These are phyloP conservation scores for Verticillium albo-atrum DNA, from an alignment of 2,329 filamentous ascomycete genomes.

Conservation along the genomic window DNA sequence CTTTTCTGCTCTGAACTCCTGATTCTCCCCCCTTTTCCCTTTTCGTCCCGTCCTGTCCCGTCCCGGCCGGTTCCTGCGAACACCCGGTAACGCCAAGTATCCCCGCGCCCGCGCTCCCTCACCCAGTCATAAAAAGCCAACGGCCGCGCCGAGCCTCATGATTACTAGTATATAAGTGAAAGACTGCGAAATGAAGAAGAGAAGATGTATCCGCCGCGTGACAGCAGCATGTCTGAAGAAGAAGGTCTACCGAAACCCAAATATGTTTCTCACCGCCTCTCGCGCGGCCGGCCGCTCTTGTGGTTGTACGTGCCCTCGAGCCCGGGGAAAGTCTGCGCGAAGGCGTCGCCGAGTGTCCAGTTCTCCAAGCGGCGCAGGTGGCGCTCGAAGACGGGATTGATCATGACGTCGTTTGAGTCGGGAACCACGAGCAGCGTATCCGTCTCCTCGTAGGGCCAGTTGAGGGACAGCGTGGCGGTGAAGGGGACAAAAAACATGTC, in stretches of 20 bases:
- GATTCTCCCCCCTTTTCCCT: neutral
- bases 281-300: slow-evolving; percentile 13
- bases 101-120: neutral
- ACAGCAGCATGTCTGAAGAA: too few relatives aligned
- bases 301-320: slow-evolving; percentile 41
- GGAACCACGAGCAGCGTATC: slow-evolving; percentile 62
- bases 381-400: slow-evolving; percentile 82
- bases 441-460: slow-evolving; percentile 77
- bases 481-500: slow-evolving; percentile 82
- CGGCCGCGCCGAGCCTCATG: neutral
- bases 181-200: neutral
- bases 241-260: too few relatives aligned
- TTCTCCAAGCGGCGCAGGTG: slow-evolving; percentile 73
- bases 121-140: neutral
- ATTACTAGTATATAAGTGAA: neutral
- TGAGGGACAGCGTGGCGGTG: slow-evolving; percentile 69
- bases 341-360: slow-evolving; percentile 72
- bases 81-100: neutral
- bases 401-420: slow-evolving; percentile 61
- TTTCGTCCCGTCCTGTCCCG: too few relatives aligned
- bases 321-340: slow-evolving; percentile 60
- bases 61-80: neutral
- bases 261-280: too few relatives aligned
- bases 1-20: neutral
- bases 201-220: too few relatives aligned